Evolutionary conservation across 2,329 filamentous ascomycete genomes (phyloP), one percentile per base, ranked within the genome.

Genomic region (Trichophyton verrucosum): DNA sequence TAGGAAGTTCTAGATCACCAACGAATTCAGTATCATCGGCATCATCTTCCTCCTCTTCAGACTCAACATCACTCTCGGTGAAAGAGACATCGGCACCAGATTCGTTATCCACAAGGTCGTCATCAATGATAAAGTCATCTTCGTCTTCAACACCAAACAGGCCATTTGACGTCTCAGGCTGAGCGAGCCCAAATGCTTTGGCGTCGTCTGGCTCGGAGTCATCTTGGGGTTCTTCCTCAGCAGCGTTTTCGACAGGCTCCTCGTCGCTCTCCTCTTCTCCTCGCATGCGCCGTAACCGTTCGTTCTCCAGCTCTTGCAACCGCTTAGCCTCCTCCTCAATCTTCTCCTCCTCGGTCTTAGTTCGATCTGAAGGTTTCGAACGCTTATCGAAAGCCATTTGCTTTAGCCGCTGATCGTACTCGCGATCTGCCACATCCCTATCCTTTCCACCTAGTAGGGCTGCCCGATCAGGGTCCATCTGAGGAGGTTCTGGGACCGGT

Each of bases 41-140:
- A 51, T 81, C 79, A 0, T 80, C 78, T 27, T 81, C 80, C 24
- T 80, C 79, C 46, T 82, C 80, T 42, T 79, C 79, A 17, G 81
- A 74, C 3, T 79, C 76, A 30, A 86, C 83, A n/a, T 85, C 68
- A 44, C 86, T 85, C 4, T 62, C 64, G 11, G 65, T 60, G 61
- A 76, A 66, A n/a, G 72, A 74, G 5, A 74, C 67, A 33, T 75
- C 76, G 36, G 69, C 72, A 56, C 77, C 73, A n/a, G 89, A 92
- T 42, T 85, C 88, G 66, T 86, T 91, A 11, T 91, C 91, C 38
- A 96, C 82, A 15, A 97, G 80, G 69, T 95, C 87, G 64, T 94
- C 89, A 62, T 97, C 92, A 64, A 96, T 85, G 27, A 92, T 72
- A 68, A 97, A 97, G 67, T 96, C 90, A 67, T 97, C 92, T 70